These are phyloP conservation scores for Aspergillus quadrilineatus DNA, from an alignment of 2,329 filamentous ascomycete species.

Conservation along the genomic window DNA sequence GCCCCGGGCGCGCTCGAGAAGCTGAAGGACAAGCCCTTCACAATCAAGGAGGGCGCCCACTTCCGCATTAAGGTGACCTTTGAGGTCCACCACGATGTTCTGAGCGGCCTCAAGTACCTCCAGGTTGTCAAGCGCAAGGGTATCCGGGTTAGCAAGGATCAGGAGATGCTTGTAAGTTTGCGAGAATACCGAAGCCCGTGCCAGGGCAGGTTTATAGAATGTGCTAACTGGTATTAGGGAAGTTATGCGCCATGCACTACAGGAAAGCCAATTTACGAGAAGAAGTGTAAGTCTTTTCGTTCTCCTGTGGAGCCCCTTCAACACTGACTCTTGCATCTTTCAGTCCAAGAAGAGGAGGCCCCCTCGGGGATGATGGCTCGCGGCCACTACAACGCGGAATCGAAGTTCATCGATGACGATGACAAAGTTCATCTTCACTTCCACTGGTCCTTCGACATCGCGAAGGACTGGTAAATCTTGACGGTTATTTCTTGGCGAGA, in stretches of 20 bases:
- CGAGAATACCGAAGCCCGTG: too few species aligned
- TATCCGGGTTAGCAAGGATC: conserved; percentile 83
- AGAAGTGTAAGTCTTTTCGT: conserved; percentile 70
- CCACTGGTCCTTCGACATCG: conserved; percentile 94
- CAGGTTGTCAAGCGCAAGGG: conserved; percentile 91
- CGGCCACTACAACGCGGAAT: conserved; percentile 84
- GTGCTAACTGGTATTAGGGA: conserved; percentile 59
- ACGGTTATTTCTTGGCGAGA: conserved; percentile 1
- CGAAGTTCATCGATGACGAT: conserved; percentile 94
- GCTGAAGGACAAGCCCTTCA: conserved; percentile 91
- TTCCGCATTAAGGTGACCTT: conserved; percentile 96
- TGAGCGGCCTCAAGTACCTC: conserved; percentile 92
- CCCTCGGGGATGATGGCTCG: conserved; percentile 87
- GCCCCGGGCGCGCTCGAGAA: conserved; percentile 68
- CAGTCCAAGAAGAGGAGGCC: conserved; percentile 88
- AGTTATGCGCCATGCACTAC: conserved; percentile 92
- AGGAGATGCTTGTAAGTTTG: conserved; percentile 88
- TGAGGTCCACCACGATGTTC: conserved; percentile 94
- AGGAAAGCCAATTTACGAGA: conserved; percentile 79
- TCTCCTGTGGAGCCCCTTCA: background rate
- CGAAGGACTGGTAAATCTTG: conserved; percentile 75
- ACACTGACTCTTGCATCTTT: background rate
- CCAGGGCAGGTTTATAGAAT: background rate
- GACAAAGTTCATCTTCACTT: conserved; percentile 86
- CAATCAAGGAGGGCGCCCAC: conserved; percentile 89